A percentile compares a stretch with the other conserved stretches of the same genome.
phyloP scores from a whole-genome alignment of 805 yeast species.

The Kazachstania africana region DNA sequence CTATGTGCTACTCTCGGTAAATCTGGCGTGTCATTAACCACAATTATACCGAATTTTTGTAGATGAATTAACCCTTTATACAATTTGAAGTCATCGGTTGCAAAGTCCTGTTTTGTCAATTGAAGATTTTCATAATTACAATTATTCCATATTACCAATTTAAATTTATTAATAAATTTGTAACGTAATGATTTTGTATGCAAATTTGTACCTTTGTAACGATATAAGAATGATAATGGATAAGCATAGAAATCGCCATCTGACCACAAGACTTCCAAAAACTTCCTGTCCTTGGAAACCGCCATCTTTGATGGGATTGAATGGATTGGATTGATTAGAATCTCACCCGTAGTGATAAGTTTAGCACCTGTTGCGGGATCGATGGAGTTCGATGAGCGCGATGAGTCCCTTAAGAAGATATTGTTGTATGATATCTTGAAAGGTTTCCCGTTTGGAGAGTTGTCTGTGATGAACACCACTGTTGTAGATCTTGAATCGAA shows the following conservation, averaged over 20 bases:
- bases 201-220: constrained; percentile 31
- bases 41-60: constrained; percentile 44
- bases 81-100: constrained; percentile 28
- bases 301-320: constrained; percentile 30
- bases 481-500: too few species aligned
- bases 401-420: constrained; percentile 56
- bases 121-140: constrained; percentile 11
- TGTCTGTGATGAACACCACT: too few species aligned
- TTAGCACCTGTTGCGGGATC: constrained; percentile 44
- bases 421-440: too few species aligned
- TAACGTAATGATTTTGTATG: constrained; percentile 20
- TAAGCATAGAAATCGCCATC: constrained; percentile 36
- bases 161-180: constrained; percentile 18
- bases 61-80: constrained; percentile 32
- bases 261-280: constrained; percentile 35
- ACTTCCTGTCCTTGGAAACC: constrained; percentile 19
- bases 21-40: constrained; percentile 44
- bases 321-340: constrained; percentile 17
- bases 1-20: constrained; percentile 37
- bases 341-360: constrained; percentile 49
- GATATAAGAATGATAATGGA: constrained; percentile 35
- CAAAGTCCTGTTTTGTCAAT: constrained; percentile 28
- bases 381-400: constrained; percentile 34
- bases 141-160: constrained; percentile 34
- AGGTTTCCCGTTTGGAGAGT: too few species aligned